Evolutionary conservation across 2,329 filamentous ascomycete genomes (phyloP), one percentile per base, ranked within the genome.

Genomic region (Fusarium udum): DNA sequence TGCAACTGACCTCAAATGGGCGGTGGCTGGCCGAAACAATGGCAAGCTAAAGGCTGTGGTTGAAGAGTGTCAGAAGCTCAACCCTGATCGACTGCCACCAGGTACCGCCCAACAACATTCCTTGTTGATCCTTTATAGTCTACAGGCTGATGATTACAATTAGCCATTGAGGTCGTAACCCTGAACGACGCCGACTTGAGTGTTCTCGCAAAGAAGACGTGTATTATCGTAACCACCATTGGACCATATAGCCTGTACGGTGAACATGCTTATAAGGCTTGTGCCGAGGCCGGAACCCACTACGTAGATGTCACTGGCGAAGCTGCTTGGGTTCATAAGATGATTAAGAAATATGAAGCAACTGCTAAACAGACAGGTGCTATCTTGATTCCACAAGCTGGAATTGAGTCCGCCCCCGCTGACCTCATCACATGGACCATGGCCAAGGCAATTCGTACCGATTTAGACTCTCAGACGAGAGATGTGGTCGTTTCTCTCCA

Each of bases 1-100:
- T 2, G 92, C 95, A 0, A 93, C 92, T 24, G 89, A 94, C 79
- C 82, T 97, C 70, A 94, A 90, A 84, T 98, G 95, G 95, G 95
- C 94, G 20, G 86, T 98, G 62, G 93, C 94, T 51, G 95, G 95
- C 36, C 92, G 95, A 32, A 95, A 93, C n/a, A 84, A 87, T 55
- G 84, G 86, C 55, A 97, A 97, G 81, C 87, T 98, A 9, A 88
- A 92, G 74, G 83, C 84, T 45, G 82, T 98, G 16, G 89, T 91
- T 13, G 85, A 90, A 59, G 90, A 93, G 61, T 87, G 95, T 79
- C 90, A 90, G 76, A 80, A 83, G 64, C 78, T 92, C 66, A 93
- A 93, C 79, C 85, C 91, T 5, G 91, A 97, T 80, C 91, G 95
- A 60, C 79, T 84, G 40, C 87, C 89, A 60, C 94, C 95, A 78